A percentile compares a stretch with the other conserved stretches of the same genome.
These are phyloP conservation scores for Erigeron canadensis DNA, from an alignment of 129 eudicot species.

Conservation along the genomic window DNA sequence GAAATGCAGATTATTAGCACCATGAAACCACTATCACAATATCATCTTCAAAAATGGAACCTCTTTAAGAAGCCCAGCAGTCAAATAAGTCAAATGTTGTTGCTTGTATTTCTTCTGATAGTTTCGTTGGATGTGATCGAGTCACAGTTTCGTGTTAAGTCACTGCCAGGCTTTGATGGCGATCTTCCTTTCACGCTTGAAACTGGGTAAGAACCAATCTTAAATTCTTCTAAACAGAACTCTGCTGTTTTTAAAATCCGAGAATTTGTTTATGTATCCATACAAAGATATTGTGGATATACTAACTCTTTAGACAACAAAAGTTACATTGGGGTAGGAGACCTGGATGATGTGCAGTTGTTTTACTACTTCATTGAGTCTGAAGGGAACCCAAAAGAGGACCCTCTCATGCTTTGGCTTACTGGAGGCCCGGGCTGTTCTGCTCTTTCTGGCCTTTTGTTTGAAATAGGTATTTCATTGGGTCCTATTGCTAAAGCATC, in stretches of 20 bases:
- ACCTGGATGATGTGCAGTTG: conserved; percentile 31
- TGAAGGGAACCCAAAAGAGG: conserved; percentile 27
- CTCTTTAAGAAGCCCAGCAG: not conserved
- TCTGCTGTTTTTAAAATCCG: not conserved
- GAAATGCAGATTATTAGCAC: not conserved
- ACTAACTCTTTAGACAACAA: conserved; percentile 1
- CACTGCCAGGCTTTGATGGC: conserved; percentile 33
- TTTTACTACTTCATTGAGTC: conserved; percentile 32
- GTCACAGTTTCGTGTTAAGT: conserved; percentile 28
- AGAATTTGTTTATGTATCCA: not conserved
- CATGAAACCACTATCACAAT: conserved; percentile 7
- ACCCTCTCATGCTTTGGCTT: conserved; percentile 38
- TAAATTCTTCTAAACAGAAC: not conserved
- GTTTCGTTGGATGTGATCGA: conserved; percentile 3
- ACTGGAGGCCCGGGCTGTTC: conserved; percentile 41
- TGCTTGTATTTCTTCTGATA: conserved; percentile 11
- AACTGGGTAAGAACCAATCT: conserved; percentile 28
- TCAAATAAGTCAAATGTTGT: not conserved
- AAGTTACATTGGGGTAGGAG: conserved; percentile 29
- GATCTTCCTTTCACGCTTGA: conserved; percentile 44
- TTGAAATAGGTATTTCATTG: conserved; percentile 15
- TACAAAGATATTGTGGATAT: conserved; percentile 1
- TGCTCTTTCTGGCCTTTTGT: conserved; percentile 20
- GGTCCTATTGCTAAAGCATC: too few relatives aligned
- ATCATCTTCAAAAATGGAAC: conserved; percentile 18